phyloP scores from a whole-genome alignment of 2,329 filamentous ascomycete genomes.

The Bipolaris zeicola region DNA sequence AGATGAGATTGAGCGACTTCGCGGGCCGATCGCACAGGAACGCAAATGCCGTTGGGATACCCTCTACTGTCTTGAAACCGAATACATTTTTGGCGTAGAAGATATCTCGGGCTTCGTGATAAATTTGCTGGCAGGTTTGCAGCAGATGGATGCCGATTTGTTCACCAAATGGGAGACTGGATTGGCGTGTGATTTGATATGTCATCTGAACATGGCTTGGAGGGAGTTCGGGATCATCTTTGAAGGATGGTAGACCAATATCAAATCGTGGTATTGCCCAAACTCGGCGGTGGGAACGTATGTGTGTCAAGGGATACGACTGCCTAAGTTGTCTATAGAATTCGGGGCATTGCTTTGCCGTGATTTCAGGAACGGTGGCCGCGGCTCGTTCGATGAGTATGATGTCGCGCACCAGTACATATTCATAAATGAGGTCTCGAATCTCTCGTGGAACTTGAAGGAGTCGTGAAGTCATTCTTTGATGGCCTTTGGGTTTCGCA shows the following conservation, averaged over 20 bases:
- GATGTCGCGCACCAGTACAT: conserved; percentile 21
- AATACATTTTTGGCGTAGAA: conserved; percentile 35
- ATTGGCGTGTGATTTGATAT: conserved; percentile 21
- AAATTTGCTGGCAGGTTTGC: conserved; percentile 28
- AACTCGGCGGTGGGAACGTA: conserved; percentile 16
- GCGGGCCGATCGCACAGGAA: conserved; percentile 31
- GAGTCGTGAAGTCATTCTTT: conserved; percentile 14
- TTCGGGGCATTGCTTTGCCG: conserved; percentile 6
- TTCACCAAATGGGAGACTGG: background rate
- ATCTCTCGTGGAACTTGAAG: conserved; percentile 28
- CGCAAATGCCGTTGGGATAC: conserved; percentile 29
- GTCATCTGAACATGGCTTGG: conserved; percentile 26
- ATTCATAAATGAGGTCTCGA: conserved; percentile 28
- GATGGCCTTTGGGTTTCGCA: background rate
- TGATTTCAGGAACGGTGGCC: conserved; percentile 2
- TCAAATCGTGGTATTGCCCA: conserved; percentile 28
- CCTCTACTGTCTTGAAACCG: conserved; percentile 26
- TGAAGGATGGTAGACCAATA: conserved; percentile 14
- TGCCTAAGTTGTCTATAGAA: conserved; percentile 10
- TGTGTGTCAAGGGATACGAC: conserved; percentile 14
- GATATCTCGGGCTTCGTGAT: conserved; percentile 26
- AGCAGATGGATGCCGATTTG: conserved; percentile 18
- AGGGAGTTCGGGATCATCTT: conserved; percentile 6
- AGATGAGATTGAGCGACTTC: conserved; percentile 19
- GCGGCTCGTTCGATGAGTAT: conserved; percentile 25